Evolutionary conservation across 768 basidiomycete genomes (phyloP), one percentile per base, ranked within the genome.

Genomic region (Paxillus ammoniavirescens): DNA sequence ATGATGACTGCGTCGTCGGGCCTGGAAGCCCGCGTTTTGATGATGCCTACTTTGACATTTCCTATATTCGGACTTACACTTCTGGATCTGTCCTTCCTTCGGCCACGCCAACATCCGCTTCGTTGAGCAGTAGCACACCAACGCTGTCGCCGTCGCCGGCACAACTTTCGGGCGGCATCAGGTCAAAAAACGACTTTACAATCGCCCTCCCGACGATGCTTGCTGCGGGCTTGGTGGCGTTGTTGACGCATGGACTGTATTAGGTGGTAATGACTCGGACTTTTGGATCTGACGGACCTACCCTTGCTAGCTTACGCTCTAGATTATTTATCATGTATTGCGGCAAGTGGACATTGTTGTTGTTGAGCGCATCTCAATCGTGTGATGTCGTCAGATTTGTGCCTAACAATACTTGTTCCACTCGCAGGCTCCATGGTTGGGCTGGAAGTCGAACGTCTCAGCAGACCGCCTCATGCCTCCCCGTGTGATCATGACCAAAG

Each of bases 41-140:
- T 66, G 58, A 75, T 10, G 82, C 83, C 1, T 86, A 81, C 68
- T 91, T 88, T 60, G 86, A 89, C 66, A 75, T 90, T 61, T 74
- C 76, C 50, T 83, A 83, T 57, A 69, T 91, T 30, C 82, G 83
- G n/a, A 81, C 83, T 10, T 88, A 85, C 64, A 72, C 76, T 13
- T 77, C 73, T 0, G 14, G 28, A 4, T 3, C 13, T 3, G 50
- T 41, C 23, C 42, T 14, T 8, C 54, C 61, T 2, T 37, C 52
- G 17, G 5, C 61, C 10, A 26, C 52, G 10, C 30, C 42, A 38
- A 28, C 47, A 37, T 8, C 17, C 30, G 14, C 17, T 33, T n/a
- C 30, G 30, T 6, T 23, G 6, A 12, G n/a, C 12, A n/a, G 18
- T 8, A 2, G 13, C 2, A 35, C 35, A 5, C 36, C 37, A 28